Base-by-base conservation (phyloP, 2,329 filamentous ascomycete genomes). In the Trichoderma pleuroti region DNA sequence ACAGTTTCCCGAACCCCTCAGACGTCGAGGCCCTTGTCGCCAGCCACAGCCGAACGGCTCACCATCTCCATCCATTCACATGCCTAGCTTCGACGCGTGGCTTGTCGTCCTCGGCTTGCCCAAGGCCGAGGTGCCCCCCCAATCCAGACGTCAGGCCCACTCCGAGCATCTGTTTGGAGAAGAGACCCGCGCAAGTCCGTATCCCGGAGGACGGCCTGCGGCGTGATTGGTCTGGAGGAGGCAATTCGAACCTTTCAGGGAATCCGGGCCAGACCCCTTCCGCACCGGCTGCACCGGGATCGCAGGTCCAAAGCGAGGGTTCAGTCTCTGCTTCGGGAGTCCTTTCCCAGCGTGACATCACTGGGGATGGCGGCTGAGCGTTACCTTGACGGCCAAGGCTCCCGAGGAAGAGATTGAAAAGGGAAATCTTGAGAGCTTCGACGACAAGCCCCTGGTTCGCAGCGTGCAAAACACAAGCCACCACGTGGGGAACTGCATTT, bases 161-260 rank as follows among this genome's bases (percentile, higher is more conserved):
- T 68, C 65, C 32, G 64, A 42, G 52, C 59, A 18, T 34, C 16
- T 61, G 34, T 49, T 46, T 46, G 54, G 65, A 68, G 54, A 30
- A 60, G 52, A 30, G 65, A 59, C 52, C 65, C 56, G 52, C 64
- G 52, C 12, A 49, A 18, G 36, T 67, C 66, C 67, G 67, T 69
- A 69, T 34, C 59, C 67, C 67, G 67, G 67, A 70, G 67, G 49
- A 36, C 57, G 59, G 56, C 59, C 59, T 63, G 59, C 59, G 12
- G 59, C 42, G 42, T 69, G 67, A 69, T 70, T 70, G 67, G 67
- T 59, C 46, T 62, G 46, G 18, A 56, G 24, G 46, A 21, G 30
- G 24, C 59, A 32, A 49, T 32, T 49, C 26, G 59, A 49, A 21
- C 66, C 56, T 61, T 68, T 68, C 39, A 61, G 66, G 66, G 39